Conservation (phyloP, 2,329 filamentous ascomycete species). For the Fusarium begoniae region DNA sequence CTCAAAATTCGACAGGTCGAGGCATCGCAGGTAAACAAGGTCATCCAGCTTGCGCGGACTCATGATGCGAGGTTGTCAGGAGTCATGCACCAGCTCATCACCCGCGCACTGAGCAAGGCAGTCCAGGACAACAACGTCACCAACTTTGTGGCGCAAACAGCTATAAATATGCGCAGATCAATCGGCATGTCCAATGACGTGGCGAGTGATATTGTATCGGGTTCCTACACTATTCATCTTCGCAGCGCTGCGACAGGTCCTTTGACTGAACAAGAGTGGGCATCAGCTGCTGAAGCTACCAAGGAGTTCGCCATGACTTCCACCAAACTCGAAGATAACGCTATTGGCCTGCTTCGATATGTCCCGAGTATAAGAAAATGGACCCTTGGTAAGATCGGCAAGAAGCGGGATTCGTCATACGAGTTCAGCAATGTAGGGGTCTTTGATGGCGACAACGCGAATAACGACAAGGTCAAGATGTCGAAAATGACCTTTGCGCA, state of each 20-base stretch:
- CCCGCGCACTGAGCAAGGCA: conserved; percentile 32
- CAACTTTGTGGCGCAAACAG: conserved; percentile 37
- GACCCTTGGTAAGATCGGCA: conserved; percentile 34
- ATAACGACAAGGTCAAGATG: conserved; percentile 2
- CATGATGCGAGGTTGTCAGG: conserved; percentile 37
- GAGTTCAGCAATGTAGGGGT: conserved; percentile 39
- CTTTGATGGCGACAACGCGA: conserved; percentile 5
- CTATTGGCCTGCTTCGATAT: conserved; percentile 37
- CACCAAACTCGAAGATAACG: conserved; percentile 23
- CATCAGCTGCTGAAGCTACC: conserved; percentile 18
- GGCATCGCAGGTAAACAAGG: conserved; percentile 8
- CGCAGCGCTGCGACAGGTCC: conserved; percentile 3
- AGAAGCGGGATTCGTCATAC: conserved; percentile 33
- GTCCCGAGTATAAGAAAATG: conserved; percentile 35
- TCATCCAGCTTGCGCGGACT: conserved; percentile 7
- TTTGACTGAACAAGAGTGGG: conserved; percentile 35
- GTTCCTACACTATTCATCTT: conserved; percentile 15
- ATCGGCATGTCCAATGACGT: conserved; percentile 31
- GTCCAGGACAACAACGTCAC: conserved; percentile 27
- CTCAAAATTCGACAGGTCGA: conserved; percentile 28
- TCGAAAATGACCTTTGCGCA: conserved; percentile 38
- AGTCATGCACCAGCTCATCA: conserved; percentile 31
- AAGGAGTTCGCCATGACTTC: conserved; percentile 21
- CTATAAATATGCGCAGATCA: conserved; percentile 37
- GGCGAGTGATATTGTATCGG: conserved; percentile 29